Percentiles rank a stretch among this genome's conserved stretches.
Conservation (phyloP, 805 yeast species). For the Yarrowia sp. region DNA sequence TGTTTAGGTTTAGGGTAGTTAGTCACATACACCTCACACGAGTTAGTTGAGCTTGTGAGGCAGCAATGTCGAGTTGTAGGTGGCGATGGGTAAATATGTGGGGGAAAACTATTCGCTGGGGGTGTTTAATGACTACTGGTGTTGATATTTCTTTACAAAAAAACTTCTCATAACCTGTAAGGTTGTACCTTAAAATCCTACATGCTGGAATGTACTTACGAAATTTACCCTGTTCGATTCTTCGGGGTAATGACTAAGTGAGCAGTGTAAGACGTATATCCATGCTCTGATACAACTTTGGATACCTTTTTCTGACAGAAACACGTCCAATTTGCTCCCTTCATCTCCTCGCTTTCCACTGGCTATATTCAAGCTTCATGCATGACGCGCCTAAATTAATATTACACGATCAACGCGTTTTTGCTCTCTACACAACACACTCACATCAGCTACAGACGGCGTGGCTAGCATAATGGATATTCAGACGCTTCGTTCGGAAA, state of each 20-base stretch:
- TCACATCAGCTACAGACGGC: neutral
- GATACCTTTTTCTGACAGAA: too few species aligned
- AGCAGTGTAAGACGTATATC: too few species aligned
- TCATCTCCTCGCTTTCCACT: neutral
- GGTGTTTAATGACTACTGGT: too few species aligned
- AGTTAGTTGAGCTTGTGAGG: too few species aligned
- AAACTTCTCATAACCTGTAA: neutral
- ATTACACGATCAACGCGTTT: slow-evolving; percentile 8
- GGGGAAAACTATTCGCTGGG: too few species aligned
- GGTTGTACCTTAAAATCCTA: too few species aligned
- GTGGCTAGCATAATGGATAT: neutral
- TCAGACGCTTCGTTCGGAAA: slow-evolving; percentile 42
- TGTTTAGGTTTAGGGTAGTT: neutral
- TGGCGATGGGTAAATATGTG: too few species aligned
- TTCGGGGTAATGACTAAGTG: too few species aligned
- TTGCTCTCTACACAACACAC: neutral
- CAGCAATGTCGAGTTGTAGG: too few species aligned
- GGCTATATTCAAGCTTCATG: neutral
- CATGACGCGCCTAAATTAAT: slow-evolving; percentile 15
- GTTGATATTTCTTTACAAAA: neutral
- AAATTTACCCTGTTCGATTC: too few species aligned
- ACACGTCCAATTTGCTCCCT: too few species aligned
- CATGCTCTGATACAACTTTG: too few species aligned
- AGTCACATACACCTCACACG: neutral
- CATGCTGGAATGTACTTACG: neutral